Evolutionary conservation across 75 land plant species (phyloP).

Genomic region (Adiantum capillusveneris): DNA sequence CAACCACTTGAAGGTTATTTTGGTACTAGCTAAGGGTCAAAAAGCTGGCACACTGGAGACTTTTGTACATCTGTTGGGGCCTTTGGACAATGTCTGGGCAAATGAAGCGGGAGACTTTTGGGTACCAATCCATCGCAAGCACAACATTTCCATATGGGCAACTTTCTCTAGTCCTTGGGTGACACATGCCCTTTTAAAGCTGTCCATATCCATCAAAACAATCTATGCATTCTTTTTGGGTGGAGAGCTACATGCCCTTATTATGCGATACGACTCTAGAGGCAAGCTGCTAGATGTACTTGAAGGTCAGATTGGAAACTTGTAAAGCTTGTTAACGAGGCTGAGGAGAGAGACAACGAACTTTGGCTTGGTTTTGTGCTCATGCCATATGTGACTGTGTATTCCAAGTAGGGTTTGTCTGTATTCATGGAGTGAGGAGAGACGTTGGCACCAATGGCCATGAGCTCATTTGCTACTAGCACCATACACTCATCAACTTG

Average conservation of each 20-base stretch:
- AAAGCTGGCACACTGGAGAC: constrained; percentile 36
- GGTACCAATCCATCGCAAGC: constrained; percentile 57
- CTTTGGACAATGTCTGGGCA: constrained; percentile 53
- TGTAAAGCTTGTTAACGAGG: constrained; percentile 20
- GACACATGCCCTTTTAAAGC: constrained; percentile 8
- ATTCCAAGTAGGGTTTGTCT: background rate
- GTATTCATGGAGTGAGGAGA: too few relatives aligned
- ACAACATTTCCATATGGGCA: constrained; percentile 9
- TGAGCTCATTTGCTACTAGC: too few relatives aligned
- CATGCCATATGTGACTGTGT: constrained; percentile 12
- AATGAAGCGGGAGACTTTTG: constrained; percentile 57
- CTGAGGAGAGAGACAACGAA: constrained; percentile 13
- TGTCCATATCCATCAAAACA: constrained; percentile 14
- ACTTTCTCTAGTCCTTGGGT: constrained; percentile 20
- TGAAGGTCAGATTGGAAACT: constrained; percentile 12
- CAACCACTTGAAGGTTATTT: constrained; percentile 38
- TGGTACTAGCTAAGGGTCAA: constrained; percentile 57
- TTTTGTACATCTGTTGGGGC: constrained; percentile 47
- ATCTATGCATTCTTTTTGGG: constrained; percentile 10
- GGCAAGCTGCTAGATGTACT: constrained; percentile 15
- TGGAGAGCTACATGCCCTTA: constrained; percentile 22
- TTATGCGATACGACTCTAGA: constrained; percentile 13
- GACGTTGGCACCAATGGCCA: too few relatives aligned
- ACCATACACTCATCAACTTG: too few relatives aligned
- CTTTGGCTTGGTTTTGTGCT: constrained; percentile 24